Evolutionary conservation across 305 asterid genomes (phyloP), one percentile per base, ranked within the genome.

Genomic region (Fraxinus floribunda): DNA sequence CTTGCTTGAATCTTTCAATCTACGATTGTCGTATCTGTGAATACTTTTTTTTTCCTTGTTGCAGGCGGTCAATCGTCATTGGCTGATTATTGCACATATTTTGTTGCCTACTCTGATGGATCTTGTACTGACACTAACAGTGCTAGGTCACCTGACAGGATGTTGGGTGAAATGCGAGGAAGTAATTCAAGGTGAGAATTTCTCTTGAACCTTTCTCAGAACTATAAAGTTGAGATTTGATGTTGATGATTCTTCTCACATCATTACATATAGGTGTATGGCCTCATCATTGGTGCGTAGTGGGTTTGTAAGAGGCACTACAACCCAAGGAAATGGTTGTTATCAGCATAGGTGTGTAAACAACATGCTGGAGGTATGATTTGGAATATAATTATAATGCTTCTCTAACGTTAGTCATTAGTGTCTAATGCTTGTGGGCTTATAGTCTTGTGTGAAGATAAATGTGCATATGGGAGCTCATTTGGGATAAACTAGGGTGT

Each of bases 111-210:
- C 87, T 97, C 99, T 52, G 99, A 97, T 85, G 99, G 99, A 85
- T 97, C 99, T 75, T 97, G 99, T 86, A 97, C 96, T 16, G 99
- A 94, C 86, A 91, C 93, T 41, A 97, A 90, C 82, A 91, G 98
- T 88, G 99, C 99, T 60, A 90, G 99, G 84, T 91, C 96, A 34
- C 99, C 99, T 44, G 99, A 97, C 87, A 83, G 97, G 82, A 94
- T 97, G 98, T 89, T 97, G 91, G 99, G 99, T 79, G 99, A 97
- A 93, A 97, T 95, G 76, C 92, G 99, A 11, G 99, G 98, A 87
- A 90, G 91, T 84, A 91, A 76, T 85, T 97, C 99, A 78, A 92
- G 99, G 99, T 93, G 81, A 78, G 84, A 55, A 78, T 81, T 79
- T 78, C 15, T 79, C 29, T 60, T 41, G 29, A 70, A 52, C 76